Evolutionary conservation across 805 yeast species (phyloP).

Genomic region (Yarrowia sp.): DNA sequence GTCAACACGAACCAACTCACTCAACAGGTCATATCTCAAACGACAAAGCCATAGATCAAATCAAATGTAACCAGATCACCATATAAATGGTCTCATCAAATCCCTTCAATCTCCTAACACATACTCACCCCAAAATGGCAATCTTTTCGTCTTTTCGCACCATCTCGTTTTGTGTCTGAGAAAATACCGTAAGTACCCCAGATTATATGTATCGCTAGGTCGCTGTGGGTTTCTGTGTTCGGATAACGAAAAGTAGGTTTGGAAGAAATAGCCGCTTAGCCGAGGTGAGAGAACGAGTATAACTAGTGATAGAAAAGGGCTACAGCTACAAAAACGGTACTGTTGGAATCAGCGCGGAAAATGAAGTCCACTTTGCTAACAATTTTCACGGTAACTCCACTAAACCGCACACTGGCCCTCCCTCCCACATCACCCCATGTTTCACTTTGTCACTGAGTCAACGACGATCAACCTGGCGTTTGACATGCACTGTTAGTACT

Average conservation of each 20-base stretch:
- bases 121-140: conserved; percentile 17
- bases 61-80: neutral
- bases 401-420: neutral
- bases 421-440: neutral
- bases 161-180: neutral
- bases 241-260: neutral
- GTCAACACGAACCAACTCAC: too few species aligned
- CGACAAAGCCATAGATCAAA: too few species aligned
- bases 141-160: neutral
- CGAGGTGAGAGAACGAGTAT: neutral
- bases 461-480: too few species aligned
- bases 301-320: neutral
- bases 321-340: neutral
- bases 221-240: conserved; percentile 1
- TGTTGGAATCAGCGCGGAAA: neutral
- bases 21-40: too few species aligned
- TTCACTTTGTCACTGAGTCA: neutral
- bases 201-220: neutral
- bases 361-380: neutral
- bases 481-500: too few species aligned
- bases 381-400: neutral
- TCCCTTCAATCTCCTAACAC: neutral
- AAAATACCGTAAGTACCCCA: neutral
- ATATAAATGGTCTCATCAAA: too few species aligned
- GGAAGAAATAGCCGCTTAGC: neutral